Base-by-base conservation (phyloP, 148 eudicot species). In the Diospyros lotus region DNA sequence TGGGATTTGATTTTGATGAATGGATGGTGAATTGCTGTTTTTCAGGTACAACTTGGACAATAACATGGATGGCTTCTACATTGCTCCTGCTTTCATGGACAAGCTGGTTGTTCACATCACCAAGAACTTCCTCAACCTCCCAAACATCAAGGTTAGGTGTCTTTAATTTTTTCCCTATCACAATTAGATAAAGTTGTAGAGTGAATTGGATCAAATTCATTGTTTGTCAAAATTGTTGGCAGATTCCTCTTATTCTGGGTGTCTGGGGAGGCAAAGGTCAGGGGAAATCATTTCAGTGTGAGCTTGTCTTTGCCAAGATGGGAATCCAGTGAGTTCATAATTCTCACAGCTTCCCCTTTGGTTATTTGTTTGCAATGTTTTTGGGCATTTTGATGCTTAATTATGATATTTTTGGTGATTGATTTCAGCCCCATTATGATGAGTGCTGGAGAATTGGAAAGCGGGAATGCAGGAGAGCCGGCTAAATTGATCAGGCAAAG, bases 261-360 rank as follows among this genome's bases (percentile, higher is more conserved):
- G 76, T 92, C 4, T 92, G 97, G 94, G 97, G 94, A 85, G 97
- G 94, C 68, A 92, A 92, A 80, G 97, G 97, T 76, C 97, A 92
- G 78, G 97, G 97, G 1, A 92, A 92, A 84, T 88, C 97, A 66
- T 92, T 92, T 85, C 97, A 92, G 77, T 84, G 89, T 81, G 97
- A 92, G 82, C 94, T 92, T 59, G 97, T 89, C 15, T 92, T 89
- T 63, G 85, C 86, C 70, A 92, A 89, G 91, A 84, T 92, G 94
- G 97, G 97, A 78, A 92, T 92, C 87, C 88, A 83, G 97, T 91
- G 72, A 86, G 96, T 84, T 13, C 18, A 43, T 69, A 18, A 44
- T 6, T 52, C 2, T 42, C 1, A 1, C 9, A 64, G 0, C n/a
- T 3, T 64, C 10, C 56, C 10, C 8, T 7, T 48, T 4, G 4